Evolutionary conservation across 2,329 filamentous ascomycete species (phyloP), one percentile per base, ranked within the genome.

Genomic region (Alternaria conjuncta): DNA sequence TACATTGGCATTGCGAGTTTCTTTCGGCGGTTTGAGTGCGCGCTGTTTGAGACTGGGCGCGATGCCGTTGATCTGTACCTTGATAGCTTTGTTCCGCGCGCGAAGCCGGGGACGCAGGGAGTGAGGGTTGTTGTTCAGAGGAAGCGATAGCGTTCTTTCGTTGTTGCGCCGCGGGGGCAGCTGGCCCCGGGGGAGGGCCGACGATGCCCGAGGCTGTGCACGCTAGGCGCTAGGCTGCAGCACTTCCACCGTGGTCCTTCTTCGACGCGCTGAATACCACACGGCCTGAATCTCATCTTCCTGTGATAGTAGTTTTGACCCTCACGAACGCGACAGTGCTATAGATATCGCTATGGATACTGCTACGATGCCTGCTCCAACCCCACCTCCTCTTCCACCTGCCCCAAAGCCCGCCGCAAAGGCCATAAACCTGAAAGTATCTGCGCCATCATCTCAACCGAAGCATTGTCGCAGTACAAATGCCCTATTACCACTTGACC

Each of bases 1-100:
- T 66, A 54, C 26, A 25, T 72, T 0, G 55, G 25, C 5, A 36
- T 72, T 15, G 61, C 59, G n/a, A 47, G 26, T 13, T 11, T 73
- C 3, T 47, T 73, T 20, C 25, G 65, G 0, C 6, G 66, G 11
- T 60, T 57, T 36, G 55, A 70, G 5, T 20, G 71, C 5, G 53
- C 63, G 30, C 10, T 71, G 21, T 63, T 20, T 43, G 67, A 69
- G 56, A 61, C 60, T 10, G 36, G 36, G 36, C 36, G n/a, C 36
- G 36, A 41, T 5, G 36, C 36, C 1, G 36, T 41, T 18, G 36
- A 41, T 11, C 5, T 41, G n/a, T 41, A 41, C 8, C 36, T 41
- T 11, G 36, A 41, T 41, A 41, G 36, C 36, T 41, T 41, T 41
- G 36, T 41, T 18, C 36, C 36, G n/a, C 36, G 36, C n/a, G 36